Evolutionary conservation across 257 asterid species (phyloP).

Genomic region (Solanum arcanum): DNA sequence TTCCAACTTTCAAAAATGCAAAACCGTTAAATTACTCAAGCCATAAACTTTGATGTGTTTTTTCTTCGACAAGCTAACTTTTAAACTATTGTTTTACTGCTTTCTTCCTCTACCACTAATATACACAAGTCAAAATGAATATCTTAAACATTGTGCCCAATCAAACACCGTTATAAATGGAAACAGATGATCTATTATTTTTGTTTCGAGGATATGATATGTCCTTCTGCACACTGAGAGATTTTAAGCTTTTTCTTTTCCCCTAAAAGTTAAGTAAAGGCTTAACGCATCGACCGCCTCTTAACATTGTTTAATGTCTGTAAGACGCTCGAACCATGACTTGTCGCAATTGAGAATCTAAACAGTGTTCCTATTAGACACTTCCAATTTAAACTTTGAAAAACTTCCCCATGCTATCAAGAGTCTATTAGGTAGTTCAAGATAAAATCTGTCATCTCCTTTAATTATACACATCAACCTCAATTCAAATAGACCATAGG

Average conservation of each 20-base stretch:
- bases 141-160: neutral
- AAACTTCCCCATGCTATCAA: neutral
- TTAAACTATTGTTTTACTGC: neutral
- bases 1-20: neutral
- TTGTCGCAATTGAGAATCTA: neutral
- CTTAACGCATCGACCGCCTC: neutral
- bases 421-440: neutral
- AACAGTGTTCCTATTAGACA: neutral
- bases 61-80: too few species aligned
- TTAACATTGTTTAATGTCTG: neutral
- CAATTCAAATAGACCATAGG: neutral
- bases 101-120: neutral
- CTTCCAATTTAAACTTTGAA: neutral
- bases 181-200: neutral
- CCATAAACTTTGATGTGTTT: neutral
- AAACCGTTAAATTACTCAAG: neutral
- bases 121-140: neutral
- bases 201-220: neutral
- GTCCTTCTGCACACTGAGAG: neutral
- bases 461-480: neutral
- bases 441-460: neutral
- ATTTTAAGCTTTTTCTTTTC: neutral
- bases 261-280: neutral
- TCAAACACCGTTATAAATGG: neutral
- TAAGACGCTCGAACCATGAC: neutral